Evolutionary conservation across 2,329 filamentous ascomycete genomes (phyloP).

Genomic region (Cladophialophora psammophila): DNA sequence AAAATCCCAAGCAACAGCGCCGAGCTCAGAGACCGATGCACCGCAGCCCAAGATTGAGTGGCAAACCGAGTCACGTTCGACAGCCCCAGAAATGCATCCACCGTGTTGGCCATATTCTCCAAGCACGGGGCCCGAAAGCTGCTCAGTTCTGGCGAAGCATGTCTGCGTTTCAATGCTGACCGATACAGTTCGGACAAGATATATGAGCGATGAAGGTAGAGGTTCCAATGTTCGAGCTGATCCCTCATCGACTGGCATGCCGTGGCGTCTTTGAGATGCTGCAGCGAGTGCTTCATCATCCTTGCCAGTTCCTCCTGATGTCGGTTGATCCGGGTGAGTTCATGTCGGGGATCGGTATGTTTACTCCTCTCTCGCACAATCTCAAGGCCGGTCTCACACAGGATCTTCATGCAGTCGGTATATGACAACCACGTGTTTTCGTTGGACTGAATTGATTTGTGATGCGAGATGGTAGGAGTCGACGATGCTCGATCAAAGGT

Average conservation of each 20-base stretch:
- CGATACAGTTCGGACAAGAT: slow-evolving; percentile 67
- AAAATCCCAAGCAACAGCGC: slow-evolving; percentile 22
- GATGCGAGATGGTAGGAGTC: slow-evolving; percentile 37
- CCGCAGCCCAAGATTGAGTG: slow-evolving; percentile 10
- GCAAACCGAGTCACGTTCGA: slow-evolving; percentile 20
- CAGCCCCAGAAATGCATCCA: slow-evolving; percentile 26
- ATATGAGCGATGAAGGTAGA: slow-evolving; percentile 68
- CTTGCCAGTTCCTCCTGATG: slow-evolving; percentile 64
- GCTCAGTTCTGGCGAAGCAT: slow-evolving; percentile 41
- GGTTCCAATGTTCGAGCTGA: slow-evolving; percentile 65
- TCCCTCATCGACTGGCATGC: slow-evolving; percentile 53
- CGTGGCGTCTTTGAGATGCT: slow-evolving; percentile 63
- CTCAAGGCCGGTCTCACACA: slow-evolving; percentile 42
- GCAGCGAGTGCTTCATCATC: slow-evolving; percentile 63
- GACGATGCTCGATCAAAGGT: slow-evolving; percentile 47
- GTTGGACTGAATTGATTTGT: neutral
- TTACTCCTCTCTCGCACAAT: slow-evolving; percentile 55
- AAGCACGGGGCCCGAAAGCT: slow-evolving; percentile 13
- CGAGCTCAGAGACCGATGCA: slow-evolving; percentile 21
- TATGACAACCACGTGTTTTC: slow-evolving; percentile 39
- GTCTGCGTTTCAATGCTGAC: slow-evolving; percentile 60
- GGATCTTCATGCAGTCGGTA: slow-evolving; percentile 43
- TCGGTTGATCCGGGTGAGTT: slow-evolving; percentile 60
- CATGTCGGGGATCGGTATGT: slow-evolving; percentile 59
- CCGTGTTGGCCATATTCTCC: slow-evolving; percentile 23